phyloP scores from a whole-genome alignment of 2,329 filamentous ascomycete genomes.

The Emericellopsis cladophorae region DNA sequence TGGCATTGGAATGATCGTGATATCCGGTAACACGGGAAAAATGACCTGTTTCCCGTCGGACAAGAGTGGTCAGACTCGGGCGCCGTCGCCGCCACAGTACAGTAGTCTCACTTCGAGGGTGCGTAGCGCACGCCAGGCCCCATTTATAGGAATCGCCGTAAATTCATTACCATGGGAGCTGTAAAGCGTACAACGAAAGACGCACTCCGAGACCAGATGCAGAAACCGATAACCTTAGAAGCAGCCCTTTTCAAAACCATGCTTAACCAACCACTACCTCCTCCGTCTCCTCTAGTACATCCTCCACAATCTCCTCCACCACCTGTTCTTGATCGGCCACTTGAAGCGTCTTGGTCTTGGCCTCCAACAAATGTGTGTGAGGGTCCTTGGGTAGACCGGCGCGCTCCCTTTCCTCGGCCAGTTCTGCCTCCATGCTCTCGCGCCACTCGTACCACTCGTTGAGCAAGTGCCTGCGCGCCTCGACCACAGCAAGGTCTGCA shows the following conservation, averaged over 20 bases:
- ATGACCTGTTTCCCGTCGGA: too few relatives aligned
- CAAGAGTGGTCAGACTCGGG: too few relatives aligned
- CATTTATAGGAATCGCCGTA: too few relatives aligned
- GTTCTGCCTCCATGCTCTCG: conserved; percentile 56
- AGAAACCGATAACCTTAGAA: not conserved
- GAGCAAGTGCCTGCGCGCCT: conserved; percentile 69
- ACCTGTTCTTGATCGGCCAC: conserved; percentile 55
- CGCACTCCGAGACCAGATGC: not conserved
- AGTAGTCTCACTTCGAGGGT: too few relatives aligned
- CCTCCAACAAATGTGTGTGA: conserved; percentile 47
- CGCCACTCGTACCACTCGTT: conserved; percentile 87
- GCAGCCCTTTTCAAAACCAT: not conserved
- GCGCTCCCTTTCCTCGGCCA: conserved; percentile 57
- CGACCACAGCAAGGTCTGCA: conserved; percentile 87
- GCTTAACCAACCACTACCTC: conserved; percentile 39
- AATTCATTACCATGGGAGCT: too few relatives aligned
- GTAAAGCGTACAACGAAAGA: not conserved
- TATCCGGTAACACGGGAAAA: too few relatives aligned
- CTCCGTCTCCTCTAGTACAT: conserved; percentile 76
- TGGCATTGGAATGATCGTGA: too few relatives aligned
- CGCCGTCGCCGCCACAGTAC: too few relatives aligned
- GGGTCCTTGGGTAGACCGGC: conserved; percentile 55
- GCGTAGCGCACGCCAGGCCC: too few relatives aligned
- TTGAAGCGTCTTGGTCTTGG: conserved; percentile 38
- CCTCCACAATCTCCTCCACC: conserved; percentile 81